These are phyloP conservation scores for Tephrocybe rancida DNA, from an alignment of 768 basidiomycete species.

Conservation along the genomic window DNA sequence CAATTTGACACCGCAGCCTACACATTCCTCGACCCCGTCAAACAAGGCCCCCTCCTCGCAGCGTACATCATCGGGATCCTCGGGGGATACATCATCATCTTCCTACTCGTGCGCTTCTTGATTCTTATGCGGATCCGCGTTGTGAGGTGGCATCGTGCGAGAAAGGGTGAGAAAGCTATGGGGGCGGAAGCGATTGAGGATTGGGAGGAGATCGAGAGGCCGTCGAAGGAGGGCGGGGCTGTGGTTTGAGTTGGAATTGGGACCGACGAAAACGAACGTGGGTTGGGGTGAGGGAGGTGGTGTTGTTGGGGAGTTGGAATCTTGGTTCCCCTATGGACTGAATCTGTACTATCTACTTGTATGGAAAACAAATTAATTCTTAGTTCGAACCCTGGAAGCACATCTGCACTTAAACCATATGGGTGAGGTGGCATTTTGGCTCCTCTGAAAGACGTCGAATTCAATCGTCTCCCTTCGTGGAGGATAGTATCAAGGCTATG, in stretches of 20 bases:
- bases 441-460: no score
- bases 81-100: conserved; percentile 52
- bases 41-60: conserved; percentile 45
- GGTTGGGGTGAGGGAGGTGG: no score
- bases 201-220: conserved; percentile 44
- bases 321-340: no score
- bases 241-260: background rate
- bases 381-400: no score
- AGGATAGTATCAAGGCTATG: no score
- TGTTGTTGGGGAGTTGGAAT: no score
- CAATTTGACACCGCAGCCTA: conserved; percentile 47
- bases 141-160: conserved; percentile 18
- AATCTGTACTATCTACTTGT: no score
- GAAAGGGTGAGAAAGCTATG: conserved; percentile 4
- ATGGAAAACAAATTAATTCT: no score
- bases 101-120: conserved; percentile 46
- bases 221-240: conserved; percentile 2
- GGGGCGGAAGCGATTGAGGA: conserved; percentile 36
- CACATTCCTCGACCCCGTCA: conserved; percentile 59
- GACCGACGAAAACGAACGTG: no score
- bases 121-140: conserved; percentile 39
- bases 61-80: conserved; percentile 66
- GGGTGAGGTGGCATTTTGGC: no score
- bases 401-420: no score
- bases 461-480: no score